Conservation (phyloP, 2,329 filamentous ascomycete species). For the Penicillium rolfsii region DNA sequence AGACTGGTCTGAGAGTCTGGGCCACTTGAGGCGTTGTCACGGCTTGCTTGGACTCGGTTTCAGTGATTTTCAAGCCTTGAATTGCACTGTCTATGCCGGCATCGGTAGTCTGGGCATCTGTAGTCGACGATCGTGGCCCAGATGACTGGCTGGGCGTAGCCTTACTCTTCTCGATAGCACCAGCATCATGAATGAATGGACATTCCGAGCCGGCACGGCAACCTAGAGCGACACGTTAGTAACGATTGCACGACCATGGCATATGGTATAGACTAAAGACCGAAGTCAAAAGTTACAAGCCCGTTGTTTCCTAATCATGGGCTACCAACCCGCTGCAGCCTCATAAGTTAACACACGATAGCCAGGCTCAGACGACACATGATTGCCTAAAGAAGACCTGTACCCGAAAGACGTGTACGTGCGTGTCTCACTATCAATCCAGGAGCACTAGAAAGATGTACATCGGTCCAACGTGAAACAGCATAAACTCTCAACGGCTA, state of each 20-base stretch:
- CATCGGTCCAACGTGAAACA: conserved; percentile 10
- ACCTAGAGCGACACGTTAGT: conserved; percentile 42
- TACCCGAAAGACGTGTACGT: conserved; percentile 1
- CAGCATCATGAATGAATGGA: conserved; percentile 53
- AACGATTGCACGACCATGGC: conserved; percentile 1
- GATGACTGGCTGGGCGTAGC: conserved; percentile 22
- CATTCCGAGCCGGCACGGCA: conserved; percentile 58
- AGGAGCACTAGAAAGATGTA: not conserved
- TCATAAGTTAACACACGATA: not conserved
- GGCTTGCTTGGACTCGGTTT: conserved; percentile 38
- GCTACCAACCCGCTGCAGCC: not conserved
- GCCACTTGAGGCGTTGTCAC: conserved; percentile 43
- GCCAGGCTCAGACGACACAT: not conserved
- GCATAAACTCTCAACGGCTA: conserved; percentile 13
- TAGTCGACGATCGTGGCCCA: conserved; percentile 17
- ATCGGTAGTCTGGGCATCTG: conserved; percentile 9
- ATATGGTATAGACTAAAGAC: not conserved
- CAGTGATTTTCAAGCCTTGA: conserved; percentile 26
- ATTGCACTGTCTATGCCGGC: conserved; percentile 19
- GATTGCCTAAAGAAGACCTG: not conserved
- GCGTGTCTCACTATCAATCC: not conserved
- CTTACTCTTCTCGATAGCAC: conserved; percentile 23
- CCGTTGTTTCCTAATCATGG: not conserved
- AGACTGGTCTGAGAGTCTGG: conserved; percentile 65
- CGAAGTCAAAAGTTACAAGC: not conserved